Evolutionary conservation across 83 land plant species (phyloP), one percentile per base, ranked within the genome.

Genomic region (Larix sibirica): DNA sequence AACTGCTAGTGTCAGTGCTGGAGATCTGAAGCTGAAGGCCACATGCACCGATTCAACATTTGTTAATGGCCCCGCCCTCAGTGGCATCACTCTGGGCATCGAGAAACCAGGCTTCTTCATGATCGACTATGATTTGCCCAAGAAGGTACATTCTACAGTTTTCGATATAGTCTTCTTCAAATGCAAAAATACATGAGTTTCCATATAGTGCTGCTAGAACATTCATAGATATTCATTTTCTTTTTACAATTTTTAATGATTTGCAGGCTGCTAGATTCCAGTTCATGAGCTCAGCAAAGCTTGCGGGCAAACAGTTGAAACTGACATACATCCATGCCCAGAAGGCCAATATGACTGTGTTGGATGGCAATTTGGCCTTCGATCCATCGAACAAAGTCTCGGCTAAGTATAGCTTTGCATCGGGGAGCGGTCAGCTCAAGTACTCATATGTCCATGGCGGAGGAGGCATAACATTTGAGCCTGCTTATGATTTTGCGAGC

Each of bases 51-150:
- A 97, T 74, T 86, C 88, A 87, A 92, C 97, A 40, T 74, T 95
- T 87, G 71, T 68, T 81, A 80, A 83, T 26, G 95, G 92, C 77
- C 88, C 87, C 74, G 66, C 80, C 83, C 83, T 91, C 21, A 69
- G 80, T 75, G 99, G 98, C 84, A 83, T 97, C 74, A 71, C 88
- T 31, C 70, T 97, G 59, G 85, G 98, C 60, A 82, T 97, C 36
- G 97, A 96, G 82, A 97, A 96, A 82, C 97, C 97, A 24, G 97
- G 98, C 67, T 82, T 82, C 73, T 96, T 97, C 89, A 85, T 94
- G 81, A 82, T 97, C 85, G 95, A 90, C 75, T 95, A 91, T 87
- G 87, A 96, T 77, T 90, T 96, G 59, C 93, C 90, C 83, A 88
- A 82, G 81, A 87, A 91, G 90, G 95, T 84, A 40, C 44, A 40